These are phyloP conservation scores for Lactarius evosmus DNA, from an alignment of 768 basidiomycete genomes.

Conservation along the genomic window DNA sequence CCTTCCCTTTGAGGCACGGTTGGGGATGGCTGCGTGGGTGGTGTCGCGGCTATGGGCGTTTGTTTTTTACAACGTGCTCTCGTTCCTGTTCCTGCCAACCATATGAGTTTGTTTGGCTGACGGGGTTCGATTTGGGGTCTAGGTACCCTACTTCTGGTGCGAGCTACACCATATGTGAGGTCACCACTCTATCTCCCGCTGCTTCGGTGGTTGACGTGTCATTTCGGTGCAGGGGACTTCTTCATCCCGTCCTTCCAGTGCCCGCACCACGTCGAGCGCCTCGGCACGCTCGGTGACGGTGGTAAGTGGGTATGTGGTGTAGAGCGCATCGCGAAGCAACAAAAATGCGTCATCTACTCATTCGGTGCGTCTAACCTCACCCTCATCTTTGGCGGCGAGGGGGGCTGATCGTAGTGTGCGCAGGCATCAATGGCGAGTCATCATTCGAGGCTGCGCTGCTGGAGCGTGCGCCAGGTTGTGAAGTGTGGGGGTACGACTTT, in stretches of 20 bases:
- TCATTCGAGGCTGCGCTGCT: conserved; percentile 52
- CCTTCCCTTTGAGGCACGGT: background rate
- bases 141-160: conserved; percentile 10
- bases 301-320: conserved; percentile 56
- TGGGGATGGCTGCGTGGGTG: background rate
- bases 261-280: conserved; percentile 46
- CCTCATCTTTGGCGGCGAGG: background rate
- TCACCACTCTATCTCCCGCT: no score
- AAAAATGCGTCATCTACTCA: conserved; percentile 48
- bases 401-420: background rate
- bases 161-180: conserved; percentile 9
- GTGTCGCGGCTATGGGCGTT: background rate
- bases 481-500: conserved; percentile 46
- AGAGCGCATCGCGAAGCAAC: conserved; percentile 45
- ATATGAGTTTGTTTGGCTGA: background rate
- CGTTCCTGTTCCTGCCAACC: background rate
- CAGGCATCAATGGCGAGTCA: conserved; percentile 49
- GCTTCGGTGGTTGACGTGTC: background rate
- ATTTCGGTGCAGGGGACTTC: conserved; percentile 43
- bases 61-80: background rate
- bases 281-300: conserved; percentile 52
- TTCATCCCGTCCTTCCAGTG: conserved; percentile 49
- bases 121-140: background rate
- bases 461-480: conserved; percentile 40
- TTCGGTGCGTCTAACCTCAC: conserved; percentile 36